Evolutionary conservation across 108 stramenopile genomes (phyloP).

Genomic region (Pseudonitzschia pungens): DNA sequence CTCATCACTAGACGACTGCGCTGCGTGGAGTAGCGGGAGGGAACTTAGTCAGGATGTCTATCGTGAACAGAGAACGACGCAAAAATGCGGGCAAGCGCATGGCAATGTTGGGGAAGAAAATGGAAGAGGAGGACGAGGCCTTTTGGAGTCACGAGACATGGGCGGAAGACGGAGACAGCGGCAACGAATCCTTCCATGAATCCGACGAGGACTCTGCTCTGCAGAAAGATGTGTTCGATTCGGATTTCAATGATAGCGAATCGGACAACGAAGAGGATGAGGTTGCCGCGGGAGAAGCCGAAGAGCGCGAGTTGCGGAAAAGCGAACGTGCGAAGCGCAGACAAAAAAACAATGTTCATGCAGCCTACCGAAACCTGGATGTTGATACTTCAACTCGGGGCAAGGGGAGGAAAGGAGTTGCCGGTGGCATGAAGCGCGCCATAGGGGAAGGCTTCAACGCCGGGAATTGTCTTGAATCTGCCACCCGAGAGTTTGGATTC

Average conservation of each 20-base stretch:
- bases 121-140: conserved; percentile 74
- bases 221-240: conserved; percentile 78
- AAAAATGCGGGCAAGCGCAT: conserved; percentile 82
- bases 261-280: conserved; percentile 65
- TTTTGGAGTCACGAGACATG: conserved; percentile 91
- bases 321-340: conserved; percentile 45
- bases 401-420: conserved; percentile 44
- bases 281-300: conserved; percentile 48
- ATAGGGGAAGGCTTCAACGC: conserved; percentile 74
- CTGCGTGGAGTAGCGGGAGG: background rate
- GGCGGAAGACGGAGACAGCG: conserved; percentile 67
- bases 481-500: conserved; percentile 27
- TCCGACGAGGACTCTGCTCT: conserved; percentile 74
- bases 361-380: conserved; percentile 24
- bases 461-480: conserved; percentile 78
- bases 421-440: conserved; percentile 32
- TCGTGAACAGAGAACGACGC: conserved; percentile 64
- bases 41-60: conserved; percentile 26
- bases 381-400: conserved; percentile 32
- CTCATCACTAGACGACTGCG: background rate
- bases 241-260: conserved; percentile 86
- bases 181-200: conserved; percentile 72
- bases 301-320: conserved; percentile 48
- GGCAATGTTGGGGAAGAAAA: conserved; percentile 67
- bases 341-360: conserved; percentile 18